Base-by-base conservation (phyloP, 1,284 basidiomycete genomes). In the Megacollybia platyphylla region DNA sequence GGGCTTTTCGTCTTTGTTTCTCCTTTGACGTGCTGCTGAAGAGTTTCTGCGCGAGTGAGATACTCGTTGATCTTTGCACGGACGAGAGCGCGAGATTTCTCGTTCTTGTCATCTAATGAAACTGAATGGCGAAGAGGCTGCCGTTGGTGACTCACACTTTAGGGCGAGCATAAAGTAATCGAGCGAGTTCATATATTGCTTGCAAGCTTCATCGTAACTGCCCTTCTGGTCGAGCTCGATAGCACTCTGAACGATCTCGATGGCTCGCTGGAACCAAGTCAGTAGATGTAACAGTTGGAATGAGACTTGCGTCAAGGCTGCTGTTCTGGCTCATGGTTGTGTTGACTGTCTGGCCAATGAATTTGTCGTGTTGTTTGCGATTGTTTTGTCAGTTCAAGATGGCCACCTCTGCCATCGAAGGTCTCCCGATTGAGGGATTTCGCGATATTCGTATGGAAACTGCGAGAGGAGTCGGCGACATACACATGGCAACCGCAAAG, bases 111-210 rank as follows among this genome's bases (percentile, higher is more conserved):
- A 61, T 93, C 90, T 94, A 59, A 26, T 41, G 27, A 38, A 44
- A 34, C 29, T 29, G 44, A 28, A 46, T 40, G 28, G 39, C 18
- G 5, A 11, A 28, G 36, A 2, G 6, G 32, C 17, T 8, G 27
- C 32, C 13, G 31, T 36, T 11, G 38, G 9, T 35, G 6, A 60
- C 68, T 42, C 41, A 76, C 74, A 77, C 56, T 76, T 76, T 50
- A 74, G 57, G 7, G 75, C 73, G n/a, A 97, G 85, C 86, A 97
- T 92, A 62, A 98, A 98, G 64, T 96, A 98, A 60, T 98, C 94
- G 46, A 98, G 74, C 3, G 90, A 77, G 71, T 97, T 96, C 67
- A 88, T 86, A 62, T 91, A 92, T 52, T 83, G 79, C 67, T 89
- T 93, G 75, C 90, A 94, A 13, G 93, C 92, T 57, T 94, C 91